Base-by-base conservation (phyloP, 2,329 filamentous ascomycete genomes). In the Helminthosporium solani region DNA sequence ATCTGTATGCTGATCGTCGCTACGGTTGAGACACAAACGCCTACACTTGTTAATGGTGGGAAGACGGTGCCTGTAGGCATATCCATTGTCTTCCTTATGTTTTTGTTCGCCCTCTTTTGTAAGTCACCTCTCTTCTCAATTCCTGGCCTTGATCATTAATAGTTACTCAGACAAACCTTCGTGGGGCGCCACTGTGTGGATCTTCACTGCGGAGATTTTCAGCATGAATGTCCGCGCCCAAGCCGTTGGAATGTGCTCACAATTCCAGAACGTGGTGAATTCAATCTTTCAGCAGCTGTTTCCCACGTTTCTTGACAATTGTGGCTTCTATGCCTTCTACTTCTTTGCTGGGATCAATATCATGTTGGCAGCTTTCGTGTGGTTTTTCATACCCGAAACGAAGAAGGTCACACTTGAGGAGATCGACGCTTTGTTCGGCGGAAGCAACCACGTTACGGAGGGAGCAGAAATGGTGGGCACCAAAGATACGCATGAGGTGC, bases 201-300 rank as follows among this genome's bases (percentile, higher is more conserved):
- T 87, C 63, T 86, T 81, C 79, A 87, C 84, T 0, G 77, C 82
- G 2, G 84, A 87, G 56, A 74, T 87, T 48, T 87, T 87, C 73
- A 82, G 78, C 43, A 84, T 85, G 80, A 87, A 87, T 66, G 80
- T 87, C n/a, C 82, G 84, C 47, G 82, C 83, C 4, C 84, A 87
- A 64, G 84, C 84, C 28, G 82, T 87, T 12, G 84, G 83, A 44
- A 87, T 87, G 84, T 82, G 77, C 33, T 74, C 73, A 33, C 76
- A 75, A 63, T 79, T 61, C 44, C 73, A 68, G 63, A 79, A 86
- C 61, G 79, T 86, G 42, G 82, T 82, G 63, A 85, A 86, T 66
- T 77, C 78, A 46, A 79, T 86, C 55, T 81, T 86, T 60, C 81
- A 86, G 66, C 84, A 87, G 53, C 86, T 86, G 74, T 86, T 87